Conservation (phyloP, 164 flowering plant genomes). For the Tetrastigma voinierianum region DNA sequence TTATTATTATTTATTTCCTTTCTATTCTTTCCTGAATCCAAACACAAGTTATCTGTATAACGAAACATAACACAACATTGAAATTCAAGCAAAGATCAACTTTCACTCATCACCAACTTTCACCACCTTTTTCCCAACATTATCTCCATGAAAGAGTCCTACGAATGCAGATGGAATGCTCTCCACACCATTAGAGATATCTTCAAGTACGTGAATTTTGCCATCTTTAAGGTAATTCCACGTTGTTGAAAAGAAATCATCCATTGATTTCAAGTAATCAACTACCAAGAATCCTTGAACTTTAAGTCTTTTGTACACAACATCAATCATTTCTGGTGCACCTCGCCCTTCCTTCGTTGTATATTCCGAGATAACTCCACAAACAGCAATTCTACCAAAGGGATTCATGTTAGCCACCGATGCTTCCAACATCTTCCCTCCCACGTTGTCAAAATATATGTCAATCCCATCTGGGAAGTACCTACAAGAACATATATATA, state of each 20-base stretch:
- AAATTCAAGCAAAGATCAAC: too few species aligned
- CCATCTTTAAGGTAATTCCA: conserved; percentile 33
- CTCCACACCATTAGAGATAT: conserved; percentile 62
- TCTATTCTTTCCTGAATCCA: too few species aligned
- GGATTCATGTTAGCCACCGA: conserved; percentile 68
- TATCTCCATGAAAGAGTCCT: conserved; percentile 59
- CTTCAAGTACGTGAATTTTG: conserved; percentile 43
- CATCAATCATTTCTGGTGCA: conserved; percentile 49
- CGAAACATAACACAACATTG: too few species aligned
- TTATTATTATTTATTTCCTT: too few species aligned
- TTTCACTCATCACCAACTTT: conserved; percentile 36
- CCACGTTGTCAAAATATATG: conserved; percentile 86
- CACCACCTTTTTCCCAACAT: conserved; percentile 66
- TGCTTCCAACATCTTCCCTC: conserved; percentile 71
- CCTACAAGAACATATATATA: conserved; percentile 23
- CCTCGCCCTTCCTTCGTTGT: conserved; percentile 32
- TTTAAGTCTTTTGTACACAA: conserved; percentile 56
- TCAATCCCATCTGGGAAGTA: conserved; percentile 82
- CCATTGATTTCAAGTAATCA: conserved; percentile 32
- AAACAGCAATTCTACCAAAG: conserved; percentile 62
- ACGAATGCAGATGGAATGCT: conserved; percentile 56
- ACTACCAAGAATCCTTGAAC: conserved; percentile 60
- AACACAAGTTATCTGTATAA: too few species aligned
- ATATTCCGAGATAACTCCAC: conserved; percentile 70
- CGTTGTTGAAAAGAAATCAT: conserved; percentile 43